Percentiles rank a stretch among this genome's conserved stretches.
phyloP scores from a whole-genome alignment of 352 stramenopile species.

The Elongisporangium prolatum region DNA sequence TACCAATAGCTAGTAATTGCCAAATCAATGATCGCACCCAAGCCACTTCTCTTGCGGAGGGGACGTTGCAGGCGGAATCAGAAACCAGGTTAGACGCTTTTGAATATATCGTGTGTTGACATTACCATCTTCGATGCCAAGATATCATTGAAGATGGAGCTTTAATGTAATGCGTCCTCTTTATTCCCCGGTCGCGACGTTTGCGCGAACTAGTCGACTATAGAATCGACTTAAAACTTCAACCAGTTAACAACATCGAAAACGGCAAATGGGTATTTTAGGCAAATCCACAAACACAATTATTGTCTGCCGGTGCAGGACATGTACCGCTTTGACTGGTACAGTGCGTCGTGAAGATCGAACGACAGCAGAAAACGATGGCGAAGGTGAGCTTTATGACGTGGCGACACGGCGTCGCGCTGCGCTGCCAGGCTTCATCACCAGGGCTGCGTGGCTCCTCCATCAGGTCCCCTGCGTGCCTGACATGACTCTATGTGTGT shows the following conservation, averaged over 20 bases:
- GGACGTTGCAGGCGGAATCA: no score
- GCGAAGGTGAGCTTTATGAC: background rate
- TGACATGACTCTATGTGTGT: background rate
- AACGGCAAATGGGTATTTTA: background rate
- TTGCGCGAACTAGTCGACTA: no score
- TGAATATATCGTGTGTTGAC: no score
- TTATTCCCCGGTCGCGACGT: no score
- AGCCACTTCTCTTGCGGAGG: no score
- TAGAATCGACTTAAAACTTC: background rate
- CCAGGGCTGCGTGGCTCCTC: background rate
- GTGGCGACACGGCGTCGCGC: background rate
- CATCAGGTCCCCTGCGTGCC: background rate
- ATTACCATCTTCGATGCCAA: no score
- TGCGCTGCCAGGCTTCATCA: background rate
- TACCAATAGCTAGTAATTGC: no score
- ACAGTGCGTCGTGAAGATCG: background rate
- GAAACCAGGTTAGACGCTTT: no score
- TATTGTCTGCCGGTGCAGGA: background rate
- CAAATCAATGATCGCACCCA: no score
- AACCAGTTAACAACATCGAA: background rate
- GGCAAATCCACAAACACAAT: background rate
- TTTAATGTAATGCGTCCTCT: no score
- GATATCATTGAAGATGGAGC: no score
- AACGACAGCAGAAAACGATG: background rate
- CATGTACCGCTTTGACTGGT: background rate